phyloP scores from a whole-genome alignment of 495 filamentous ascomycete genomes.

The Aspergillus heteromorphus region DNA sequence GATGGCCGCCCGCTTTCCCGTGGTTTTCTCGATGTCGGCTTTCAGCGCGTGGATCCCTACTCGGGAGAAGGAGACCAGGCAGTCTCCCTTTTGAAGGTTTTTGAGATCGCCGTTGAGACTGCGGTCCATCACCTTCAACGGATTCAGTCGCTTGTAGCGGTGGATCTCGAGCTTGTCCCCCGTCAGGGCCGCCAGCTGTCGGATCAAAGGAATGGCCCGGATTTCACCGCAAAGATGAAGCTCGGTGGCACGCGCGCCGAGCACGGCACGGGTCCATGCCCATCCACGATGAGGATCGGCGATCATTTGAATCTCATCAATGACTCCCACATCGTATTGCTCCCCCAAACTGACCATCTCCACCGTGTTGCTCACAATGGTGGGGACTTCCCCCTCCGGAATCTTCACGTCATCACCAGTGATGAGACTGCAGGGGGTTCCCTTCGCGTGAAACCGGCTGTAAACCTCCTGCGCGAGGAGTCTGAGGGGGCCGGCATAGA shows the following conservation, averaged over 20 bases:
- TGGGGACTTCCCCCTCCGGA: constrained; percentile 37
- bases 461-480: constrained; percentile 93
- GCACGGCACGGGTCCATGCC: constrained; percentile 93
- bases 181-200: constrained; percentile 68
- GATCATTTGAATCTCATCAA: constrained; percentile 99
- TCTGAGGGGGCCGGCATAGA: constrained; percentile 88
- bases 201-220: constrained; percentile 72
- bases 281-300: constrained; percentile 73
- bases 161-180: constrained; percentile 81
- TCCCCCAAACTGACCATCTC: constrained; percentile 83
- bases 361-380: constrained; percentile 80
- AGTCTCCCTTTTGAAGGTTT: constrained; percentile 81
- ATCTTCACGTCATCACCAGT: constrained; percentile 84
- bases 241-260: constrained; percentile 81
- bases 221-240: constrained; percentile 93
- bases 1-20: constrained; percentile 76
- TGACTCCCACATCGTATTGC: constrained; percentile 80
- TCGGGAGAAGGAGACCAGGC: constrained; percentile 79
- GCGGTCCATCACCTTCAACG: constrained; percentile 56
- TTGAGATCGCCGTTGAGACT: constrained; percentile 59
- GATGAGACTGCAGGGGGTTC: constrained; percentile 68
- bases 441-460: constrained; percentile 69
- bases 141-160: constrained; percentile 75
- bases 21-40: constrained; percentile 65
- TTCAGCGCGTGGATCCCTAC: constrained; percentile 78